phyloP scores from a whole-genome alignment of 306 rosid species.

The Psophocarpus tetragonolobus region DNA sequence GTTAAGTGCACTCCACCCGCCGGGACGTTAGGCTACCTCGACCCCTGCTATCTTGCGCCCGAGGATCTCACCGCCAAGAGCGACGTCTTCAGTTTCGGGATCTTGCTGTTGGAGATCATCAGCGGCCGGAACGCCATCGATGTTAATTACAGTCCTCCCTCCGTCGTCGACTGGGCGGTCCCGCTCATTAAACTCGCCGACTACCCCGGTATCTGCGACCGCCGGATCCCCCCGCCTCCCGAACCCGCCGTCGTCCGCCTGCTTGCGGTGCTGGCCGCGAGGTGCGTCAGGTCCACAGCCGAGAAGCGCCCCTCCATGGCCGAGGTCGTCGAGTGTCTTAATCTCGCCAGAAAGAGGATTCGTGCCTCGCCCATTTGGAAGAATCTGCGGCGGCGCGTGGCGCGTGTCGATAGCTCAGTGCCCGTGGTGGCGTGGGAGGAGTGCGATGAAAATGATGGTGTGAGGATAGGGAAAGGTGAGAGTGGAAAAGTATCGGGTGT shows the following conservation, averaged over 20 bases:
- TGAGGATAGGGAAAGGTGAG: slow-evolving; percentile 31
- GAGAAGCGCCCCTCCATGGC: slow-evolving; percentile 76
- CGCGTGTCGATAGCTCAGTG: slow-evolving; percentile 39
- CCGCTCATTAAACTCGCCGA: slow-evolving; percentile 61
- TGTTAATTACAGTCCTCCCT: slow-evolving; percentile 78
- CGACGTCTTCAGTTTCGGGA: slow-evolving; percentile 95
- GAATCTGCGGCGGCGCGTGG: slow-evolving; percentile 47
- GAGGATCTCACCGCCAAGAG: slow-evolving; percentile 79
- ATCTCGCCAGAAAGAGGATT: slow-evolving; percentile 34
- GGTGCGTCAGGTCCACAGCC: slow-evolving; percentile 70
- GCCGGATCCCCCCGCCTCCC: slow-evolving; percentile 52
- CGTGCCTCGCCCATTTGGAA: slow-evolving; percentile 54
- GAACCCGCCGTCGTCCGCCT: slow-evolving; percentile 41
- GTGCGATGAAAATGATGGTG: background rate
- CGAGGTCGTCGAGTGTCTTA: slow-evolving; percentile 72
- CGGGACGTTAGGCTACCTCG: slow-evolving; percentile 92
- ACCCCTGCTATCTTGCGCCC: slow-evolving; percentile 87
- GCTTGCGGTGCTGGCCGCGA: slow-evolving; percentile 63
- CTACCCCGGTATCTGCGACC: slow-evolving; percentile 55
- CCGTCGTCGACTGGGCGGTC: slow-evolving; percentile 88
- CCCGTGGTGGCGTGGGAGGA: slow-evolving; percentile 30
- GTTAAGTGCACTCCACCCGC: slow-evolving; percentile 87
- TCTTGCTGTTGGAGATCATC: slow-evolving; percentile 71
- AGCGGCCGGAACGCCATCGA: slow-evolving; percentile 90
- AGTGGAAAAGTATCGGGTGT: slow-evolving; percentile 35